Evolutionary conservation across 2,329 filamentous ascomycete species (phyloP).

Genomic region (Cytospora paraplurivora): DNA sequence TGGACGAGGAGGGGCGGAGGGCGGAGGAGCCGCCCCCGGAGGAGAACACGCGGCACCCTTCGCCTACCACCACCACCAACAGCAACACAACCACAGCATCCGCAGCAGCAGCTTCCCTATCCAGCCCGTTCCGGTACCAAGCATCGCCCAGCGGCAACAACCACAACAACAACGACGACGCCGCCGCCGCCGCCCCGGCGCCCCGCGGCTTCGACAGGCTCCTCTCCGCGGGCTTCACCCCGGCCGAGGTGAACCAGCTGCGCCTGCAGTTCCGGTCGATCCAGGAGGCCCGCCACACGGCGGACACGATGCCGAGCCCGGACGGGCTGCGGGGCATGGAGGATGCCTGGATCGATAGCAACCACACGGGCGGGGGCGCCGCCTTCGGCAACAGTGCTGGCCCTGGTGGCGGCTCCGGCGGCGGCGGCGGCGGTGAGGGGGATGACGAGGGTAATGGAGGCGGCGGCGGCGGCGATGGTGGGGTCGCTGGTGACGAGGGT

Average conservation of each 20-base stretch:
- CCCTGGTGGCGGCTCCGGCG: slow-evolving; percentile 36
- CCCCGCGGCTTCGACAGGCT: slow-evolving; percentile 88
- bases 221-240: slow-evolving; percentile 76
- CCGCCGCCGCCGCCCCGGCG: slow-evolving; percentile 51
- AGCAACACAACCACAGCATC: slow-evolving; percentile 20
- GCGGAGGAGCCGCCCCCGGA: slow-evolving; percentile 42
- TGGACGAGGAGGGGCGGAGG: slow-evolving; percentile 65
- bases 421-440: slow-evolving; percentile 37
- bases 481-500: slow-evolving; percentile 52
- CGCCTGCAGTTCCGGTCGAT: slow-evolving; percentile 88
- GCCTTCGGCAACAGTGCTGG: too few species aligned
- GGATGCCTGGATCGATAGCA: slow-evolving; percentile 86
- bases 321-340: slow-evolving; percentile 76
- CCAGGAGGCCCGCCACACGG: slow-evolving; percentile 78
- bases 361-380: slow-evolving; percentile 45
- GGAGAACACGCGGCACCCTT: slow-evolving; percentile 52
- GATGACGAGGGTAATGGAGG: slow-evolving; percentile 40
- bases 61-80: slow-evolving; percentile 27
- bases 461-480: slow-evolving; percentile 52
- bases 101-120: not conserved
- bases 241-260: slow-evolving; percentile 80
- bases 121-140: not conserved
- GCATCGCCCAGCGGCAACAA: slow-evolving; percentile 13
- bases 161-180: too few species aligned
- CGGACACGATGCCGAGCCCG: slow-evolving; percentile 84